Conservation (phyloP, 2,329 filamentous ascomycete genomes). For the Epichloe hybrida region DNA sequence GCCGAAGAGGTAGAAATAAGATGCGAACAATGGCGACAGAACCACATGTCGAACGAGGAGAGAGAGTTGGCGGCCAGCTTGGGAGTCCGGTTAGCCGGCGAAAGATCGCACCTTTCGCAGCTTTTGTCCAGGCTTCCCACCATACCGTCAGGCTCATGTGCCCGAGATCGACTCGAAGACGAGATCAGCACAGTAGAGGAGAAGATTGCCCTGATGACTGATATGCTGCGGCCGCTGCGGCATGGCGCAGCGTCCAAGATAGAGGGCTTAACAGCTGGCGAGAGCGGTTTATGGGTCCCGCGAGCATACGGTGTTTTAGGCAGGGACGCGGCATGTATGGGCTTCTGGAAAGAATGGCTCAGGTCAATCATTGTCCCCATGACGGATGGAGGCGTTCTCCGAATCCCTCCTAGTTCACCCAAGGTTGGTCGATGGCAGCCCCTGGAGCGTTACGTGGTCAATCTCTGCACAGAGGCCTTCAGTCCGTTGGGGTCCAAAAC, state of each 20-base stretch:
- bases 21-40: conserved; percentile 74
- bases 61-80: conserved; percentile 84
- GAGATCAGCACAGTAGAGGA: conserved; percentile 93
- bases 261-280: conserved; percentile 86
- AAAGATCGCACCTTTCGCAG: conserved; percentile 81
- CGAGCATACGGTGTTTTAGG: conserved; percentile 88
- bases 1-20: conserved; percentile 73
- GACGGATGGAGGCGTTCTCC: conserved; percentile 71
- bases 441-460: conserved; percentile 90
- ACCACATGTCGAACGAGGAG: conserved; percentile 81
- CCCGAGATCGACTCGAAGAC: conserved; percentile 76
- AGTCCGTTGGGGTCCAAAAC: conserved; percentile 88
- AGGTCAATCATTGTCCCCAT: conserved; percentile 89
- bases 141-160: conserved; percentile 65
- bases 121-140: conserved; percentile 72
- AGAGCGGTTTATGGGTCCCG: conserved; percentile 92
- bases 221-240: conserved; percentile 80
- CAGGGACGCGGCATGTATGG: conserved; percentile 66
- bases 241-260: conserved; percentile 96
- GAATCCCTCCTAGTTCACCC: conserved; percentile 79
- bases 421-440: conserved; percentile 92
- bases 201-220: conserved; percentile 93
- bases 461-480: conserved; percentile 88
- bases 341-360: conserved; percentile 98
- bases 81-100: conserved; percentile 72